Evolutionary conservation across 2,329 filamentous ascomycete genomes (phyloP), one percentile per base, ranked within the genome.

Genomic region (Scopulariopsis brevicaulis): DNA sequence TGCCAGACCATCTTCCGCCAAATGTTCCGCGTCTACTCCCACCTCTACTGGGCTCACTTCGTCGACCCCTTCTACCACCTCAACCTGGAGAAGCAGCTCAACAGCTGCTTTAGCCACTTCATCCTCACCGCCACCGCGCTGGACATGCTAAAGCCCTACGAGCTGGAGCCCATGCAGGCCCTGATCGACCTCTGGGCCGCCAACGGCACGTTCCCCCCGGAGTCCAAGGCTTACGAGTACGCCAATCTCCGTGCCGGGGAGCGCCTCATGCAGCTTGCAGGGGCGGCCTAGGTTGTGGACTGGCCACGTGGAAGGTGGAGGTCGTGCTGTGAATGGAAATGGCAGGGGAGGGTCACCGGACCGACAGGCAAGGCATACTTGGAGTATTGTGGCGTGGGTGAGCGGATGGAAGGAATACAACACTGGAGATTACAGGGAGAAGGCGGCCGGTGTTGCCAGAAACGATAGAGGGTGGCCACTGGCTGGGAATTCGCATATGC

Each of bases 1-100:
- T 94, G 93, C 77, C 91, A 95, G 77, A 87, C 87, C 63, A 94
- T 96, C 67, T 93, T 96, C 77, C 88, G 92, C 66, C 94, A 96
- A 74, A 97, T 99, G 87, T 97, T 99, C 79, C 89, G 94, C 60
- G 93, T 96, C 65, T 99, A 99, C 69, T 87, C 94, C 54, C 94
- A 99, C 73, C 84, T 99, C 61, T 99, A 99, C 78, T 96, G 96
- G 82, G 90, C 92, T 59, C 94, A 99, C 73, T 99, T 90, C 72
- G 76, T 85, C 60, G 87, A 90, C 64, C 88, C 87, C 5, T 90
- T 91, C 72, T 93, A 90, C 73, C 86, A 92, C 70, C 79, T 93
- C 63, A 90, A 89, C 74, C 76, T 88, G 11, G 85, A 88, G 70
- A 88, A 91, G 69, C 86, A 90, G 65, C 79, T 93, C 61, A 94